Base-by-base conservation (phyloP, 75 land plant species). In the Picea glauca region DNA sequence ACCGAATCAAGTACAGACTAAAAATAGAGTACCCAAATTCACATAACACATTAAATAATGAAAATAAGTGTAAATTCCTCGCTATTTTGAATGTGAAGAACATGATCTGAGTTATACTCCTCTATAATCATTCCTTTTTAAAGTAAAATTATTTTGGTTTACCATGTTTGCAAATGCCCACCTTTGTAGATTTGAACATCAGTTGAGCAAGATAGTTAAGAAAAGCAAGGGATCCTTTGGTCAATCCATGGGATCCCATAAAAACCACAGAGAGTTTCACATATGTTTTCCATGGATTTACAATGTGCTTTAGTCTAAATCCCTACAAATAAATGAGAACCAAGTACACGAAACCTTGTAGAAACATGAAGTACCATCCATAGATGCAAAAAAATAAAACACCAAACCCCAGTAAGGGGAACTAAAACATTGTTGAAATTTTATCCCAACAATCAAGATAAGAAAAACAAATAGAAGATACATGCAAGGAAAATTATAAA, bases 101-200 rank as follows among this genome's bases (percentile, higher is more conserved):
- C 62, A 61, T 61, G 62, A 61, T 61, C 20, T 61, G n/a, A 61
- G 62, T 61, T 18, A n/a, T 18, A 17, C 7, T 46, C 50, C 50
- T 46, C 50, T 46, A 46, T 7, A 5, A 46, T 6, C 6, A 7
- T 6, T 46, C 50, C 50, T 5, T 46, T 6, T 46, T 46, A 6
- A 43, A 43, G 8, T 6, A 46, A 46, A 46, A 46, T 46, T 46
- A 0, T 7, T 4, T 40, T 4, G 43, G 43, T 40, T 40, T 40
- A 40, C 43, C 3, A 40, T 40, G 50, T 46, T 46, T 46, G 8
- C 99, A 96, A 94, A 61, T 61, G 5, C 58, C 1, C 54, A 93
- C 99, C 95, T 97, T 97, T 4, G 99, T 97, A 63, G 99, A 97
- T 79, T 97, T 97, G 81, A 97, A 97, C 98, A 97, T 97, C 80